These are phyloP conservation scores for Achlya hypogyna DNA, from an alignment of 352 stramenopile species.

Conservation along the genomic window DNA sequence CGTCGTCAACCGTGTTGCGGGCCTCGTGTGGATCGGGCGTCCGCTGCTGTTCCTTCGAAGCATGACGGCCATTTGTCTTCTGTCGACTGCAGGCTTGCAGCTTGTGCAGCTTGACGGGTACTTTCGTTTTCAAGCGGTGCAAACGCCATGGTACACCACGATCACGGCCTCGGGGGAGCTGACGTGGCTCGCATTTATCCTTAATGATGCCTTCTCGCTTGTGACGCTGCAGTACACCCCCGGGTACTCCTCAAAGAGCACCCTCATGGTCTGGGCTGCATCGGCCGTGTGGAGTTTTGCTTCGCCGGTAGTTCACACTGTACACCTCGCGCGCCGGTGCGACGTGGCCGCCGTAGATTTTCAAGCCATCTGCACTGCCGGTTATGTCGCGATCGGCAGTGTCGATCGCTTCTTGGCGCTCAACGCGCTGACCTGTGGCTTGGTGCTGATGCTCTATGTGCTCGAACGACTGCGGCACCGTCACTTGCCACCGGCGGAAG, in stretches of 20 bases:
- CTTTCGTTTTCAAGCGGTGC: background rate
- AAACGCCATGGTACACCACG: constrained; percentile 1
- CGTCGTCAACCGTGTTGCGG: background rate
- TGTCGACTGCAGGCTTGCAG: background rate
- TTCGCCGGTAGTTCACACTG: background rate
- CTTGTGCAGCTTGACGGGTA: background rate
- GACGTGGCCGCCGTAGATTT: background rate
- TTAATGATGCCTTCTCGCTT: constrained; percentile 8
- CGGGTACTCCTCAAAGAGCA: background rate
- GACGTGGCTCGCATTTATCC: constrained; percentile 5
- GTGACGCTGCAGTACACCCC: constrained; percentile 6
- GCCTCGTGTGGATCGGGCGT: background rate
- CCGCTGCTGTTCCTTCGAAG: background rate
- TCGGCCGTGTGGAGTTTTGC: constrained; percentile 1
- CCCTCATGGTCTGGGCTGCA: background rate
- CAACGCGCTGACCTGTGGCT: background rate
- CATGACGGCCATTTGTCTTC: background rate
- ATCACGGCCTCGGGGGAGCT: constrained; percentile 1
- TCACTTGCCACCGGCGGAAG: background rate
- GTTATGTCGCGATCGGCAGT: background rate
- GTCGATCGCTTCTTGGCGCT: background rate
- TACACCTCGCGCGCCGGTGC: background rate
- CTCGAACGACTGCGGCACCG: background rate
- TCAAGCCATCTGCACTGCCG: background rate
- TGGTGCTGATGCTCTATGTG: background rate